Conservation (phyloP, 2,329 filamentous ascomycete species). For the Pezicula neosporulosa region DNA sequence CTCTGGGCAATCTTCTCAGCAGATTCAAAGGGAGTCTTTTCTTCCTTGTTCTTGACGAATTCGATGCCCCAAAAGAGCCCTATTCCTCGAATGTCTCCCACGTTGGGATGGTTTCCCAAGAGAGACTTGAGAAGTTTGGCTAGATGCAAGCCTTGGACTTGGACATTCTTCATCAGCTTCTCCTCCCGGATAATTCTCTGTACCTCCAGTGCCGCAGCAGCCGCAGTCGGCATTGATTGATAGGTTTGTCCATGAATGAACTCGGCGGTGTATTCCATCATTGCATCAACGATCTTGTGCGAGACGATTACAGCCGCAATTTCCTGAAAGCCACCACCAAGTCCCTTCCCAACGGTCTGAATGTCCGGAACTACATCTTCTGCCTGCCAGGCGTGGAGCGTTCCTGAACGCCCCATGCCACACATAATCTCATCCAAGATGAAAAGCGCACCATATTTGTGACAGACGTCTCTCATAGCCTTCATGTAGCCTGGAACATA, state of each 20-base stretch:
- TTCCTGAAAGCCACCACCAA: constrained; percentile 61
- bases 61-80: constrained; percentile 57
- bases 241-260: constrained; percentile 45
- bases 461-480: constrained; percentile 65
- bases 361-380: constrained; percentile 57
- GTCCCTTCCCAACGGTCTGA: constrained; percentile 62
- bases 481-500: constrained; percentile 65
- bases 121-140: constrained; percentile 37
- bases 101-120: constrained; percentile 42
- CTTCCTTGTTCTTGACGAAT: constrained; percentile 47
- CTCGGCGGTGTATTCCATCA: constrained; percentile 21
- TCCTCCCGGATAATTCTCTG: constrained; percentile 56
- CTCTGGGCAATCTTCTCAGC: constrained; percentile 39
- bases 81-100: constrained; percentile 58
- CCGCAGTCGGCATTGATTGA: constrained; percentile 56
- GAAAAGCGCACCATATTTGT: constrained; percentile 68
- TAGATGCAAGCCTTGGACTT: constrained; percentile 47
- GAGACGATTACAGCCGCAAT: constrained; percentile 58
- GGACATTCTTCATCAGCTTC: constrained; percentile 55
- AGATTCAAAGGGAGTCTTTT: constrained; percentile 44
- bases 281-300: constrained; percentile 43
- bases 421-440: constrained; percentile 74
- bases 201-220: constrained; percentile 60
- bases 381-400: constrained; percentile 52
- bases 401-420: constrained; percentile 50